Base-by-base conservation (phyloP, 2,329 filamentous ascomycete species). In the Xylaria digitata region DNA sequence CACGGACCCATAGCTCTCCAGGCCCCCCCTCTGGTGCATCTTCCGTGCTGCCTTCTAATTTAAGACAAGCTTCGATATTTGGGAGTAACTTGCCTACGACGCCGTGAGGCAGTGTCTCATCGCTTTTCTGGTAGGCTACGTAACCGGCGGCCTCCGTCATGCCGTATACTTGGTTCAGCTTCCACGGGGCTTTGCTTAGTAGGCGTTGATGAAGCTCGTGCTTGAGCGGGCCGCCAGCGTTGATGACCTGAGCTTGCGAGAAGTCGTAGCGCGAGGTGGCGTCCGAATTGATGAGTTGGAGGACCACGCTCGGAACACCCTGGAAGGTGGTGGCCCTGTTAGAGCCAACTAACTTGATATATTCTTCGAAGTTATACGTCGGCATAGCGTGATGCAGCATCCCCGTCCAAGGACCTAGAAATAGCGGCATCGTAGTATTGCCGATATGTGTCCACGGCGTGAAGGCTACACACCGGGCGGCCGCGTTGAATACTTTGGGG, bases 141-240 rank as follows among this genome's bases (percentile, higher is more conserved):
- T 82, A 83, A 0, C 76, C 80, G 5, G 77, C 80, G 2, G 78
- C 80, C 65, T 83, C 82, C 0, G 81, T 83, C 81, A 84, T 83
- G 21, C 81, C 82, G 59, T 82, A 83, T 0, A 80, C 78, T 52
- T 83, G 80, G 4, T 80, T 78, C 19, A 82, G 75, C 54, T 74
- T 73, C 80, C 81, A 82, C 0, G 79, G 75, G 2, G 78, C 75
- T 32, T 76, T 71, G 21, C 68, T 61, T 48, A 77, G 67, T 3
- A 81, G 70, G 5, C 70, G 74, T 3, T 76, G 68, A 2, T 78
- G 65, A n/a, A 80, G 74, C 1, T 77, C 77, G 13, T 75, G 71
- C 68, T 78, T 79, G 2, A 82, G 71, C 3, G 78, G 75, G 17
- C 79, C 80, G 2, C 80, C 80, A 7, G 78, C 75, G 26, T 77